Evolutionary conservation across 192 early-diverging fungal species (phyloP), one percentile per base, ranked within the genome.

Genomic region (Paraglomus brasilianum): DNA sequence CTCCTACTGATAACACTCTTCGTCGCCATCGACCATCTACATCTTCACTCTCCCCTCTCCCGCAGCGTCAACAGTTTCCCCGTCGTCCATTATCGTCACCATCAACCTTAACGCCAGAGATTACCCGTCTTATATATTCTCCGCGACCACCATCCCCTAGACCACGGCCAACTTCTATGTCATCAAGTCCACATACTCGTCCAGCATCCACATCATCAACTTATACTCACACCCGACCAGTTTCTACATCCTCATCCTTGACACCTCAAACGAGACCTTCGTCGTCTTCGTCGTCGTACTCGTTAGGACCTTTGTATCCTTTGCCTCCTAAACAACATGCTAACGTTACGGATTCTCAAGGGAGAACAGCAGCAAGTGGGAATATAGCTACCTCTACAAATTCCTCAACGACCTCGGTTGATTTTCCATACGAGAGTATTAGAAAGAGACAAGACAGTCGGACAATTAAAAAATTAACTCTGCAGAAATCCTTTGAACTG

Each of bases 351-450:
- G 48, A 21, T 4, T 4, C 4, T 5, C 11, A 48, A 10, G 21
- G 30, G 17, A 22, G 2, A 6, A 21, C 17, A n/a, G 5, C 14
- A 62, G 30, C 13, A 62, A 62, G 15, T 21, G n/a, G 19, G 46
- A 46, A 38, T 22, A 21, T 41, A 21, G 13, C 19, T 19, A 30
- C 7, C 13, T 40, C 39, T 24, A 15, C 5, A 42, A n/a, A 1
- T 30, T 30, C 46, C 6, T 49, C 5, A 30, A 46, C 42, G 17
- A 19, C 19, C 0, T 44, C 49, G 44, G 22, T 55, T 21, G n/a
- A 19, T 36, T 68, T 68, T 42, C 66, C 66, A 24, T 68, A 68
- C 44, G 17, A 68, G 24, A 2, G 22, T 10, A 68, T 68, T 38
- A n/a, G 51, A 42, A 68, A 44, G 56, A 49, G 66, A 24, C 8